A percentile compares a stretch with the other conserved stretches of the same genome.
phyloP scores from a whole-genome alignment of 805 yeast genomes.

The Soucietia sequanensis region DNA sequence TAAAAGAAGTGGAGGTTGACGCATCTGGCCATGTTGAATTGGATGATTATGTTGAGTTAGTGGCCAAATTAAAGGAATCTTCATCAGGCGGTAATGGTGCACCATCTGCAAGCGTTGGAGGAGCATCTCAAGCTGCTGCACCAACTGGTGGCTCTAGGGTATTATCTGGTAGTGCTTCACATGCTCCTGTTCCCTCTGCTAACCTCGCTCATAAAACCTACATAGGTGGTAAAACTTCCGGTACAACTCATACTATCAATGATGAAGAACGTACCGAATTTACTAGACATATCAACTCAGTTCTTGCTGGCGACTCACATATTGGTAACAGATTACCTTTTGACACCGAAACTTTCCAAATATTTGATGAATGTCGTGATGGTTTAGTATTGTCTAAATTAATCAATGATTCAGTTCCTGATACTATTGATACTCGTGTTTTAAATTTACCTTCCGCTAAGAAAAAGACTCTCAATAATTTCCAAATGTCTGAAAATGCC shows the following conservation, averaged over 20 bases:
- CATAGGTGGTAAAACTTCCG: constrained; percentile 82
- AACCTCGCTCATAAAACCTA: constrained; percentile 56
- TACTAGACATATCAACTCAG: constrained; percentile 92
- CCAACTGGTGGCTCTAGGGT: constrained; percentile 16
- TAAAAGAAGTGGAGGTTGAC: constrained; percentile 88
- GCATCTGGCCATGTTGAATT: constrained; percentile 96
- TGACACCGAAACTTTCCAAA: constrained; percentile 90
- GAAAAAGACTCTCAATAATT: constrained; percentile 81
- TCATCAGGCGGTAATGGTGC: constrained; percentile 10
- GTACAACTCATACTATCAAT: constrained; percentile 93
- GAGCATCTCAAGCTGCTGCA: constrained; percentile 16
- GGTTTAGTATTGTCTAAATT: constrained; percentile 90
- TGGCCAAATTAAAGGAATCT: constrained; percentile 71
- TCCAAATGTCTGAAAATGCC: constrained; percentile 95
- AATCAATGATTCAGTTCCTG: constrained; percentile 97
- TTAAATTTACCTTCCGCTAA: constrained; percentile 76
- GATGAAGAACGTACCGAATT: constrained; percentile 96
- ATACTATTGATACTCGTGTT: constrained; percentile 97
- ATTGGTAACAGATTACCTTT: constrained; percentile 85
- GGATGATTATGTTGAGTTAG: constrained; percentile 86
- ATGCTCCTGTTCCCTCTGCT: constrained; percentile 53
- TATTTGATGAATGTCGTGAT: constrained; percentile 95
- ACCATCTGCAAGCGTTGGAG: constrained; percentile 15
- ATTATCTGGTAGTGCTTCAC: constrained; percentile 19
- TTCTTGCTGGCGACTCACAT: constrained; percentile 82